Evolutionary conservation across 345 rosid species (phyloP).

Genomic region (Populus alba): DNA sequence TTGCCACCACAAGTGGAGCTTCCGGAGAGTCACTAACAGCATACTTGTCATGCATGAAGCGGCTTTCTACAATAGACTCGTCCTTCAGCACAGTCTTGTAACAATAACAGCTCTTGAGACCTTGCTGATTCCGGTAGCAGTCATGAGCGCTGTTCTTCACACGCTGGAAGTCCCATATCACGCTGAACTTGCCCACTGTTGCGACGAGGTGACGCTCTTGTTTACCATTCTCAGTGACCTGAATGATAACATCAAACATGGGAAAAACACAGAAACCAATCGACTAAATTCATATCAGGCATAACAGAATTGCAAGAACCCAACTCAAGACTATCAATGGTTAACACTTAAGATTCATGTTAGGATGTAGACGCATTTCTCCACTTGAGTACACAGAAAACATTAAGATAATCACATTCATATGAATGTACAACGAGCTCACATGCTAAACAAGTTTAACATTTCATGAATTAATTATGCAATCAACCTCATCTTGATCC

Average conservation of each 20-base stretch:
- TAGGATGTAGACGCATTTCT: neutral
- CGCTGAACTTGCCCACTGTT: constrained; percentile 92
- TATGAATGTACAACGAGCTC: neutral
- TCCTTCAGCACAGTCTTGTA: constrained; percentile 89
- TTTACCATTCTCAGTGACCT: constrained; percentile 91
- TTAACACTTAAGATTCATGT: neutral
- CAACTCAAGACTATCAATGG: neutral
- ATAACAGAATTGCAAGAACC: neutral
- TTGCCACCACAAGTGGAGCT: constrained; percentile 94
- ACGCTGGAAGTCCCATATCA: constrained; percentile 93
- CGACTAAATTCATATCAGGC: neutral
- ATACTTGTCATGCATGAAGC: constrained; percentile 91
- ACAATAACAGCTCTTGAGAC: constrained; percentile 94
- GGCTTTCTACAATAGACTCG: constrained; percentile 86
- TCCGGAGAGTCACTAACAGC: constrained; percentile 73
- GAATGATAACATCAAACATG: constrained; percentile 12
- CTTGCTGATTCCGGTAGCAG: constrained; percentile 85
- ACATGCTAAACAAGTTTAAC: neutral
- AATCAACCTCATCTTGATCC: neutral
- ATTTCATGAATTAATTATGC: neutral
- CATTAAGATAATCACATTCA: neutral
- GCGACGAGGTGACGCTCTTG: constrained; percentile 91
- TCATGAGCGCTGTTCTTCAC: constrained; percentile 86
- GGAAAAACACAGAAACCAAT: neutral
- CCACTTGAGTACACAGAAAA: neutral